Conservation (phyloP, 139 green algal species). For the Pleodorina starrii region DNA sequence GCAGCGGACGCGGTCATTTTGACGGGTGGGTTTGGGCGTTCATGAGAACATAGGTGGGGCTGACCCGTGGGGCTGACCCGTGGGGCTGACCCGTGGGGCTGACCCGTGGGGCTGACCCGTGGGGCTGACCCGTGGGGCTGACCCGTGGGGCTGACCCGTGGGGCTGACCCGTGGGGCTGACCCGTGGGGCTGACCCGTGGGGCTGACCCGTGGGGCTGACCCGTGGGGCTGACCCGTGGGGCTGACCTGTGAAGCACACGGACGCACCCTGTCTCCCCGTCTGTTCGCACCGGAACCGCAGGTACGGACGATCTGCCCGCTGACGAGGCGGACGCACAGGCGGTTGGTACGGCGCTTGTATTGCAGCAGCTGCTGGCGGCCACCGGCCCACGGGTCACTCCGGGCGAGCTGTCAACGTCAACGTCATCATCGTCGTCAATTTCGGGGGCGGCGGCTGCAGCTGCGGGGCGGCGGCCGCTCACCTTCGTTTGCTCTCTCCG, state of each 20-base stretch:
- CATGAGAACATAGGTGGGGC: no score
- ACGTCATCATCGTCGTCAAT: no score
- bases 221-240: no score
- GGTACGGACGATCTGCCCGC: background rate
- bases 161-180: no score
- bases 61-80: no score
- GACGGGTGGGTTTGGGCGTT: background rate
- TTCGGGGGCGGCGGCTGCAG: background rate
- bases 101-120: no score
- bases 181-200: no score
- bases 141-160: no score
- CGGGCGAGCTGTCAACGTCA: background rate
- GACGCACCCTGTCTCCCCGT: no score
- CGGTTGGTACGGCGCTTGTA: constrained; percentile 5
- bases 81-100: no score
- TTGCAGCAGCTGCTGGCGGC: constrained; percentile 28
- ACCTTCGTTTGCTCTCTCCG: constrained; percentile 25
- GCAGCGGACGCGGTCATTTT: constrained; percentile 33
- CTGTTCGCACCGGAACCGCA: background rate
- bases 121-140: background rate
- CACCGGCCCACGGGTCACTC: background rate
- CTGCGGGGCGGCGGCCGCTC: background rate
- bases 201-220: no score
- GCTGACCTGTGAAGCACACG: background rate
- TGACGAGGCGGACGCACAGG: constrained; percentile 12